These are phyloP conservation scores for Cercospora canescens DNA, from an alignment of 2,329 filamentous ascomycete species.

Conservation along the genomic window DNA sequence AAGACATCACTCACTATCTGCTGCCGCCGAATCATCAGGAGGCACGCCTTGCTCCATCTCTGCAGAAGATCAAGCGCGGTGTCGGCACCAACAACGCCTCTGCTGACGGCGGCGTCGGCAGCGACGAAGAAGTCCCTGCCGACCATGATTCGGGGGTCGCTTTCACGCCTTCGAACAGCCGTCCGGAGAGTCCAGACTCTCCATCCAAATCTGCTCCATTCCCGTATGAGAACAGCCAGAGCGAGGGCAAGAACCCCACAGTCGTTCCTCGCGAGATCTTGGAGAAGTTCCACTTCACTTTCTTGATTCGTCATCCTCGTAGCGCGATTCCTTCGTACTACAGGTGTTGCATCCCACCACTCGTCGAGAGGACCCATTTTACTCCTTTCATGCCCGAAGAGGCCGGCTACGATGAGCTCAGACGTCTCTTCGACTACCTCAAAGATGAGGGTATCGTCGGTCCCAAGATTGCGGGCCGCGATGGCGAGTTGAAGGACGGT, in stretches of 20 bases:
- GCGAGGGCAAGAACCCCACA: conserved; percentile 76
- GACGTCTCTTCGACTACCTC: conserved; percentile 84
- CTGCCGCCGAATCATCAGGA: conserved; percentile 70
- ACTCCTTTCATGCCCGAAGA: conserved; percentile 82
- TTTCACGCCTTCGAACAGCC: conserved; percentile 31
- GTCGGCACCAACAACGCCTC: conserved; percentile 53
- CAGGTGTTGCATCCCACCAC: conserved; percentile 87
- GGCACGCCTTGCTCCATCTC: conserved; percentile 74
- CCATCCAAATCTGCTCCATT: conserved; percentile 45
- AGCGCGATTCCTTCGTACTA: conserved; percentile 90
- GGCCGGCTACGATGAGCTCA: conserved; percentile 87
- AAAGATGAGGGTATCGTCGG: conserved; percentile 68
- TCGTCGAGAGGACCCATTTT: conserved; percentile 81
- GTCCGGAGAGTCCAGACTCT: conserved; percentile 26
- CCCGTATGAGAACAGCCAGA: conserved; percentile 56
- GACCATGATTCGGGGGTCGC: conserved; percentile 33
- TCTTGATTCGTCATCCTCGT: conserved; percentile 94
- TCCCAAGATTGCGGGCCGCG: conserved; percentile 55
- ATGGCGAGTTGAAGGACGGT: conserved; percentile 33
- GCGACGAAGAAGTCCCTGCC: conserved; percentile 19
- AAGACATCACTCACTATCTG: conserved; percentile 94
- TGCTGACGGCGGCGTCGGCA: conserved; percentile 33
- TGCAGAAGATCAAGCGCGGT: conserved; percentile 58
- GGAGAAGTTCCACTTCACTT: conserved; percentile 86
- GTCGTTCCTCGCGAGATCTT: conserved; percentile 75